phyloP scores from a whole-genome alignment of 2,329 filamentous ascomycete species.

The Sporothrix pallida region DNA sequence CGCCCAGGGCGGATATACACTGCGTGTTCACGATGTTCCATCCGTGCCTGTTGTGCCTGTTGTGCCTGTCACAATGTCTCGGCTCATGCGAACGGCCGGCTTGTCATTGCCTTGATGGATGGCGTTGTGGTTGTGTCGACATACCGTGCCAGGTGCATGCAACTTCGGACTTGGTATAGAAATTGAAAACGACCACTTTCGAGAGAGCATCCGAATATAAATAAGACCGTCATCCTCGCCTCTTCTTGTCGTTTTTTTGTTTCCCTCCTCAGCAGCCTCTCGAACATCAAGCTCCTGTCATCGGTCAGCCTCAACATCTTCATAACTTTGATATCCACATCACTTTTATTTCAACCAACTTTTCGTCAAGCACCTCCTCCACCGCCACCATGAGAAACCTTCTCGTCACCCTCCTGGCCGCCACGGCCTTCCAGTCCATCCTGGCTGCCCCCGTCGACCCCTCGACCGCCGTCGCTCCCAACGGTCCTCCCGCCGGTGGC shows the following conservation, averaged over 20 bases:
- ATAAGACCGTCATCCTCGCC: background rate
- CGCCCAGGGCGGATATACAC: too few relatives aligned
- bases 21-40: background rate
- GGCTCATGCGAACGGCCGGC: background rate
- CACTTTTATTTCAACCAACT: background rate
- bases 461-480: slow-evolving; percentile 43
- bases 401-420: slow-evolving; percentile 26
- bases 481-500: background rate
- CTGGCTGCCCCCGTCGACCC: slow-evolving; percentile 23
- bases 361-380: background rate
- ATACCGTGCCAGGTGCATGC: background rate
- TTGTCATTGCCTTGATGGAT: background rate
- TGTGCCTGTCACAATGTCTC: background rate
- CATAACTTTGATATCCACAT: background rate
- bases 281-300: background rate
- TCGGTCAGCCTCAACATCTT: background rate
- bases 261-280: background rate
- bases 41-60: background rate
- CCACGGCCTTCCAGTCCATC: slow-evolving; percentile 25
- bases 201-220: background rate
- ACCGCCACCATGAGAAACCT: slow-evolving; percentile 27
- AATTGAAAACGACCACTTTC: too few relatives aligned
- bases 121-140: background rate
- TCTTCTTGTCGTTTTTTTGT: background rate
- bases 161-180: too few relatives aligned